A percentile compares a stretch with the other conserved stretches of the same genome.
These are phyloP conservation scores for Brassica juncea DNA, from an alignment of 345 rosid genomes.

Conservation along the genomic window DNA sequence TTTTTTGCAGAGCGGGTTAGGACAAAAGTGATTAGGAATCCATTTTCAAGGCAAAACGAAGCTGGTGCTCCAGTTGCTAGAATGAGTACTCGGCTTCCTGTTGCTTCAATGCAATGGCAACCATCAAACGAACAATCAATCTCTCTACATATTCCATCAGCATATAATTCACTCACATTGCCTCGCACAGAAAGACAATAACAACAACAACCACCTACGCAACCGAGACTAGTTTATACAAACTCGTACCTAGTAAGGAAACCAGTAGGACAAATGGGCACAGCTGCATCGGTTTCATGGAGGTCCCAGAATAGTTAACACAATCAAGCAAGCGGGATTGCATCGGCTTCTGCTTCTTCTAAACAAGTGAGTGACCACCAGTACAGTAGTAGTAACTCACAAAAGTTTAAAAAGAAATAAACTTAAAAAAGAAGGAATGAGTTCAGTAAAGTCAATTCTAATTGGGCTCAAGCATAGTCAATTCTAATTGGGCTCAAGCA, in stretches of 20 bases:
- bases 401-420: too few species aligned
- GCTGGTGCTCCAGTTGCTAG: constrained; percentile 38
- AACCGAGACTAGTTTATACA: constrained; percentile 24
- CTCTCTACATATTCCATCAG: constrained; percentile 44
- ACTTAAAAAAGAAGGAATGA: too few species aligned
- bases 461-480: too few species aligned
- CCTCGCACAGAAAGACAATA: constrained; percentile 42
- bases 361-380: too few species aligned
- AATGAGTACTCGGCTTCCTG: constrained; percentile 36
- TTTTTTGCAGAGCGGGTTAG: constrained; percentile 72
- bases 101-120: constrained; percentile 42
- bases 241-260: constrained; percentile 24
- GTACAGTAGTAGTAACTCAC: too few species aligned
- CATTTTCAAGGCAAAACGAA: constrained; percentile 57
- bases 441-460: too few species aligned
- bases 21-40: constrained; percentile 55
- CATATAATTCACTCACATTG: constrained; percentile 36
- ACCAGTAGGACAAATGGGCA: constrained; percentile 23
- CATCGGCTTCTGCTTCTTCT: constrained; percentile 33
- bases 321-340: constrained; percentile 47
- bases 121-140: constrained; percentile 34
- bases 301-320: constrained; percentile 46
- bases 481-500: too few species aligned
- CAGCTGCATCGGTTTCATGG: constrained; percentile 47
- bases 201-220: constrained; percentile 37